Percentiles rank a stretch among this genome's conserved stretches.
phyloP scores from a whole-genome alignment of 495 filamentous ascomycete genomes.

The Annulohypoxylon bovei region DNA sequence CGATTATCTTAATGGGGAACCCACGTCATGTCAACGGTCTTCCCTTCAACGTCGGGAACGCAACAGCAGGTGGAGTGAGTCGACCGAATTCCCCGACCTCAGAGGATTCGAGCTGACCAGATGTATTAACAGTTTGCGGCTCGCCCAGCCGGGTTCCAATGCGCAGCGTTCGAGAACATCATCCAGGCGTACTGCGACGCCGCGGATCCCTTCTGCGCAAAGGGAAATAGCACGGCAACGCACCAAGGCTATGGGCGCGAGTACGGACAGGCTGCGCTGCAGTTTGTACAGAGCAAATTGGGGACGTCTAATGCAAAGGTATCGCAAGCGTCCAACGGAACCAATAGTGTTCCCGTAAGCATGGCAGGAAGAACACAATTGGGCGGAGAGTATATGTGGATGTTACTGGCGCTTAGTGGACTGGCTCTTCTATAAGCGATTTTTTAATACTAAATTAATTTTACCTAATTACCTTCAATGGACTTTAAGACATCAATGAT shows the following conservation, averaged over 20 bases:
- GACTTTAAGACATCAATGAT: no score
- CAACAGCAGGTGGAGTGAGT: constrained; percentile 64
- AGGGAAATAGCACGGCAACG: constrained; percentile 61
- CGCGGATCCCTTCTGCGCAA: constrained; percentile 69
- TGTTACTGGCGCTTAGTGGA: not conserved
- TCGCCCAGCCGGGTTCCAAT: constrained; percentile 62
- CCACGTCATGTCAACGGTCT: constrained; percentile 62
- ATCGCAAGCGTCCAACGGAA: constrained; percentile 3
- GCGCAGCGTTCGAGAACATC: constrained; percentile 59
- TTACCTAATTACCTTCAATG: no score
- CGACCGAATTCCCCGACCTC: not conserved
- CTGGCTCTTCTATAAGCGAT: constrained; percentile 2
- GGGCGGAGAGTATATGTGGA: not conserved
- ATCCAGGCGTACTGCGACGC: constrained; percentile 69
- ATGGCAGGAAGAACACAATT: not conserved
- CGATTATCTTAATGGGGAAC: constrained; percentile 69
- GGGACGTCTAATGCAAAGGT: not conserved
- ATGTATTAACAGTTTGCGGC: constrained; percentile 62
- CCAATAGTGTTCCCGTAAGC: not conserved
- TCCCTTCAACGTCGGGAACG: constrained; percentile 67
- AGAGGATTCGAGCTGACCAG: constrained; percentile 18
- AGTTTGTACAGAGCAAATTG: constrained; percentile 63
- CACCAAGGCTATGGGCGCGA: constrained; percentile 67
- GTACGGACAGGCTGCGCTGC: constrained; percentile 63
- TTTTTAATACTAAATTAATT: not conserved